Evolutionary conservation across 148 eudicot species (phyloP).

Genomic region (Pharnaceum exiguum): DNA sequence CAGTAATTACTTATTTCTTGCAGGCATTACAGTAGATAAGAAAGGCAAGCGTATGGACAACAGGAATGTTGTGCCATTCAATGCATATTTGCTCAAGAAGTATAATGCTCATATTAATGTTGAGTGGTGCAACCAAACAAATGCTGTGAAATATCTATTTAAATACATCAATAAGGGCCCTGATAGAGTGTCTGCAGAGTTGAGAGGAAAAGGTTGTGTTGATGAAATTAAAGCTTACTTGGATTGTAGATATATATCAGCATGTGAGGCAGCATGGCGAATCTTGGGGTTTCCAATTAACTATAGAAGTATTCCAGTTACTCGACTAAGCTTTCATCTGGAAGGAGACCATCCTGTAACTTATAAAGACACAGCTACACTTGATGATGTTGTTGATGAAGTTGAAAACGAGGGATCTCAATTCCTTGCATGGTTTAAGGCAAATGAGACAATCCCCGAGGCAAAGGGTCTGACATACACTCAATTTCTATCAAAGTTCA

Average conservation of each 20-base stretch:
- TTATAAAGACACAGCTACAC: neutral
- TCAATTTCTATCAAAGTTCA: slow-evolving; percentile 8
- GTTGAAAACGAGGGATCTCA: neutral
- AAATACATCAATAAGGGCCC: slow-evolving; percentile 17
- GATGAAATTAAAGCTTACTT: slow-evolving; percentile 9
- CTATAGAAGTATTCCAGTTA: neutral
- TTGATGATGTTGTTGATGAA: neutral
- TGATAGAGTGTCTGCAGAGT: neutral
- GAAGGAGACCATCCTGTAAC: neutral
- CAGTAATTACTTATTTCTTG: too few species aligned
- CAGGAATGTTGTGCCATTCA: neutral
- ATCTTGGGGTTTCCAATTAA: slow-evolving; percentile 4
- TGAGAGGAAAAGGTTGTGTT: neutral
- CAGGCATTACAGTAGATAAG: too few species aligned
- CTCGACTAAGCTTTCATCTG: neutral
- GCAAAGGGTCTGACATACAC: slow-evolving; percentile 1
- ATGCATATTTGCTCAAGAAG: neutral
- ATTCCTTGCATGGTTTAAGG: slow-evolving; percentile 11
- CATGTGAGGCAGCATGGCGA: slow-evolving; percentile 12
- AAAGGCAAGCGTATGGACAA: too few species aligned
- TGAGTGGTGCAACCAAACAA: slow-evolving; percentile 13
- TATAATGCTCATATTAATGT: slow-evolving; percentile 12
- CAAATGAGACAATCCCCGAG: neutral
- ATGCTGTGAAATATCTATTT: slow-evolving; percentile 14
- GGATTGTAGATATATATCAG: slow-evolving; percentile 8